These are phyloP conservation scores for Lathyrus oleraceus DNA, from an alignment of 306 rosid species.

Conservation along the genomic window DNA sequence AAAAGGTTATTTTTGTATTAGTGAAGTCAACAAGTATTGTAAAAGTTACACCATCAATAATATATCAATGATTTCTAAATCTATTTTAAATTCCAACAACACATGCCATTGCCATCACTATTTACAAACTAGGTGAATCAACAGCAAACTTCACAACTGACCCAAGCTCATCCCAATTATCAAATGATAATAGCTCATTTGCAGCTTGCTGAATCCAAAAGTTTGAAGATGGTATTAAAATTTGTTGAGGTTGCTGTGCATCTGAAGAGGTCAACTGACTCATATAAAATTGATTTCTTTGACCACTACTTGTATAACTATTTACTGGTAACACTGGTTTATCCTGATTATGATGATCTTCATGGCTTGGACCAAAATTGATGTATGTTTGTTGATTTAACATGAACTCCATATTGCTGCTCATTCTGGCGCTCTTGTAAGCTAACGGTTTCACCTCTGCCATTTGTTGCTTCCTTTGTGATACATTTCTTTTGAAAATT, in stretches of 20 bases:
- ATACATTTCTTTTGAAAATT: conserved; percentile 68
- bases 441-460: conserved; percentile 51
- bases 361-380: conserved; percentile 46
- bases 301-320: conserved; percentile 11
- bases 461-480: conserved; percentile 50
- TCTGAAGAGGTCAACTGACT: conserved; percentile 31
- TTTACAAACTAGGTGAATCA: conserved; percentile 42
- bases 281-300: conserved; percentile 33
- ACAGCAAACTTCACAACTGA: conserved; percentile 64
- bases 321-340: conserved; percentile 36
- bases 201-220: conserved; percentile 1
- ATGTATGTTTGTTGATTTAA: conserved; percentile 51
- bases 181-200: conserved; percentile 31
- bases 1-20: no score
- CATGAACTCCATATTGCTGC: conserved; percentile 34
- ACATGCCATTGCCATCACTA: neutral
- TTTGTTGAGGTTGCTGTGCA: conserved; percentile 32
- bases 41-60: neutral
- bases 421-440: conserved; percentile 30
- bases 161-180: conserved; percentile 82
- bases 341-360: conserved; percentile 30
- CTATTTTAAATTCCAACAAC: neutral
- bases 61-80: neutral
- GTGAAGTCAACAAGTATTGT: neutral
- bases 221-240: conserved; percentile 26